Base-by-base conservation (phyloP, 441 rosid genomes). In the Jatropha multifida region DNA sequence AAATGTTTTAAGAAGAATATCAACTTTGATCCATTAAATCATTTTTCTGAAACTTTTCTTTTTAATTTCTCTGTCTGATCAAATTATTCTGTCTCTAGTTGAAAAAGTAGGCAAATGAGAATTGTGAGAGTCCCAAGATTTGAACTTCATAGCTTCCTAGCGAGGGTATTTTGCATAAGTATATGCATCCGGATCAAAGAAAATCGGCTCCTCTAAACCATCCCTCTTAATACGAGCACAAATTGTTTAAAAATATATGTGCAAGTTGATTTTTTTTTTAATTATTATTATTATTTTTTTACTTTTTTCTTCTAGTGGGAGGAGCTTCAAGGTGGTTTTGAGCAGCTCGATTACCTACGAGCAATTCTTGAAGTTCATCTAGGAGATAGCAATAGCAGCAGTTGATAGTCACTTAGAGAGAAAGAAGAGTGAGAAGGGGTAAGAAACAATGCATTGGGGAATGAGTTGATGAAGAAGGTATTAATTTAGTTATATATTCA, bases 321-420 rank as follows among this genome's bases (percentile, higher is more conserved):
- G 74, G 95, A 90, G 74, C 89, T 85, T 82, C 85, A 82, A 86
- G 97, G 97, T 54, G 88, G 87, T 42, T 78, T 84, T 54, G 94
- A 90, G 84, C 97, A 94, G 86, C 90, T 88, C 17, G 92, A 88
- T 1, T 90, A 90, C 84, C 77, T 90, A 27, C 89, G 98, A 81
- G 83, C 81, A 81, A 84, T 92, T 81, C 93, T 94, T 68, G 68
- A 77, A 41, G 89, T 78, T 73, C 85, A 85, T 77, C 74, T 89
- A n/a, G 85, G 80, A 40, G 85, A 78, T 41, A 48, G 59, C 56
- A 44, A 37, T 56, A 59, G n/a, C 56, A 60, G 4, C 13, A 63
- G 18, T 5, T 17, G 44, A 65, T 23, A 11, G 15, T 41, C 38
- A 17, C 59, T 40, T 1, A 18, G 40, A 41, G n/a, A 42, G 41